phyloP scores from a whole-genome alignment of 1,139 yeast species.

The Pichia sp. region DNA sequence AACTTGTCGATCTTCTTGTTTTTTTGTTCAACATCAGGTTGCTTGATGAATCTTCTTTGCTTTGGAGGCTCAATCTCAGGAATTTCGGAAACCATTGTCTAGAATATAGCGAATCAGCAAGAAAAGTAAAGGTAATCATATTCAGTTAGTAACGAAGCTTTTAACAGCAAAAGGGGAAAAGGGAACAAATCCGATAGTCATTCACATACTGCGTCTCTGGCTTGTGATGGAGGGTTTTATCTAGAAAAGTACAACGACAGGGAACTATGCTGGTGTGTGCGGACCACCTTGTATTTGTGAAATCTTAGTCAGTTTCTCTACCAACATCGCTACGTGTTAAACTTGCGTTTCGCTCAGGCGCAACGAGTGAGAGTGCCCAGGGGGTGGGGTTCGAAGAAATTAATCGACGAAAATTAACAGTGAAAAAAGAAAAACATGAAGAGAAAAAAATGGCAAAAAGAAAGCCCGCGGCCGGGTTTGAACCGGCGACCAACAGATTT shows the following conservation, averaged over 20 bases:
- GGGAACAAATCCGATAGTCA: background rate
- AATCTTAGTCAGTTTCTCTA: background rate
- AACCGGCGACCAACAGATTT: conserved; percentile 88
- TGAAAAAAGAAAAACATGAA: background rate
- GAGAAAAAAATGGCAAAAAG: conserved; percentile 16
- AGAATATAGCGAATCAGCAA: background rate
- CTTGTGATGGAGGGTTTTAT: background rate
- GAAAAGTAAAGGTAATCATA: background rate
- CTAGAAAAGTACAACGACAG: background rate
- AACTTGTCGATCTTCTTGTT: conserved; percentile 58
- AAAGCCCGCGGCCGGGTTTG: conserved; percentile 77
- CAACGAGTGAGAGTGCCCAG: background rate
- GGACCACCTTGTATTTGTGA: background rate
- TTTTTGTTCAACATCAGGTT: conserved; percentile 66
- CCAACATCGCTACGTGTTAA: conserved; percentile 5
- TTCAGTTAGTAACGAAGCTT: background rate
- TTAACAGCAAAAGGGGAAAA: background rate
- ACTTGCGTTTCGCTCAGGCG: background rate
- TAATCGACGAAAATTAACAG: background rate
- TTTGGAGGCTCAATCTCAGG: conserved; percentile 27
- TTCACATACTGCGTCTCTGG: background rate
- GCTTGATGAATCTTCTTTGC: conserved; percentile 55
- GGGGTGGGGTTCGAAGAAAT: background rate
- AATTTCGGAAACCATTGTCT: conserved; percentile 14
- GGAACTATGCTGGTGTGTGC: background rate